phyloP scores from a whole-genome alignment of 2,329 filamentous ascomycete species.

The Fusarium cicatricum region DNA sequence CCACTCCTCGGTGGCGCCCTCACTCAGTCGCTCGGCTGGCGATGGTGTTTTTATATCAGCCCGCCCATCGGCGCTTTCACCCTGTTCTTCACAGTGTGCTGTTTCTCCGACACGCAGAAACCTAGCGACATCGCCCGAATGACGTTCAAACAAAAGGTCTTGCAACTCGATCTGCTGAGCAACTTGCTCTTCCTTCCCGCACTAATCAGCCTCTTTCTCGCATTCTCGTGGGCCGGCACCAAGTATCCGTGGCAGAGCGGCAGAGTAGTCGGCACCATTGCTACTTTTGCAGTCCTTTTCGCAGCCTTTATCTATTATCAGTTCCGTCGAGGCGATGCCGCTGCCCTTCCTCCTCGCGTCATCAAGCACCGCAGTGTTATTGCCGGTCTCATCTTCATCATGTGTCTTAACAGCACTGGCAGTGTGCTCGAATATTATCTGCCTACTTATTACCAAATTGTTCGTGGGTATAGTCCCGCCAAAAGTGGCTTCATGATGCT shows the following conservation, averaged over 20 bases:
- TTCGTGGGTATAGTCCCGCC: conserved; percentile 49
- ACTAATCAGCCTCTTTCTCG: conserved; percentile 56
- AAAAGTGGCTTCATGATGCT: conserved; percentile 41
- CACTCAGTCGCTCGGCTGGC: conserved; percentile 43
- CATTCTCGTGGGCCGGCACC: conserved; percentile 56
- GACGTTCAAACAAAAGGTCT: background rate
- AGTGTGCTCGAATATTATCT: conserved; percentile 47
- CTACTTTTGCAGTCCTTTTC: background rate
- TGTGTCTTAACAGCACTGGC: conserved; percentile 48
- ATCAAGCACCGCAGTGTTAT: conserved; percentile 50
- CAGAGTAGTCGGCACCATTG: conserved; percentile 43
- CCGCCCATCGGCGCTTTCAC: conserved; percentile 33
- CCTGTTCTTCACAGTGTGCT: conserved; percentile 6
- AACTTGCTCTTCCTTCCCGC: conserved; percentile 40
- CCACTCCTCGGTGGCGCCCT: conserved; percentile 42
- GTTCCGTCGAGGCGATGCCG: conserved; percentile 20
- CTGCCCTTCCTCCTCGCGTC: conserved; percentile 53
- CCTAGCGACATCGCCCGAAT: accelerated
- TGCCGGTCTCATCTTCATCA: conserved; percentile 44
- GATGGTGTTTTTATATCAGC: conserved; percentile 50
- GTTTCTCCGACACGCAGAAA: conserved; percentile 3
- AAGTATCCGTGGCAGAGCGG: conserved; percentile 40
- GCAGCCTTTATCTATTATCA: background rate
- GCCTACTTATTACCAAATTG: conserved; percentile 53
- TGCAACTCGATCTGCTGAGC: conserved; percentile 34